A percentile compares a stretch with the other conserved stretches of the same genome.
Evolutionary conservation across 2,329 filamentous ascomycete genomes (phyloP).

Genomic region (Neofusicoccum cordaticola): DNA sequence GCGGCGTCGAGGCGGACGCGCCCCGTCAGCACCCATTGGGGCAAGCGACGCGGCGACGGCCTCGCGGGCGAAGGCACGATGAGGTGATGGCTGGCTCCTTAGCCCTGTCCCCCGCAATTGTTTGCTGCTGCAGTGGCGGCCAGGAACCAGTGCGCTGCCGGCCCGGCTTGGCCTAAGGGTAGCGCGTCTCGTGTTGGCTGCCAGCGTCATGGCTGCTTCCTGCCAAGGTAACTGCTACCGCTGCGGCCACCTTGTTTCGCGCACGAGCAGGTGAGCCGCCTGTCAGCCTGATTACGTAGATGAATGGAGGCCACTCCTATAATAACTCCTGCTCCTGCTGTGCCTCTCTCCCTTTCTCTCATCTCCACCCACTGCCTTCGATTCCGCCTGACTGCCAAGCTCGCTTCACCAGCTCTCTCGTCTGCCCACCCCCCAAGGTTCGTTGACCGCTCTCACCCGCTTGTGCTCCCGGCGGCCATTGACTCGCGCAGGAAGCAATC

Average conservation of each 20-base stretch:
- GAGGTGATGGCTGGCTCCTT: background rate
- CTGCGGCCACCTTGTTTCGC: constrained; percentile 6
- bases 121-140: background rate
- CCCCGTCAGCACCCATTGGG: background rate
- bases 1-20: background rate
- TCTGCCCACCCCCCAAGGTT: background rate
- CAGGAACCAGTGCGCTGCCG: constrained; percentile 7
- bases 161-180: background rate
- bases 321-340: background rate
- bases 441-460: background rate
- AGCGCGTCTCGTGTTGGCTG: constrained; percentile 10
- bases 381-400: background rate
- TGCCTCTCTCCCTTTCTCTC: background rate
- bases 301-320: background rate
- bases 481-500: background rate
- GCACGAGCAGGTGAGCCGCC: background rate
- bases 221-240: constrained; percentile 5
- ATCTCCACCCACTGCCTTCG: background rate
- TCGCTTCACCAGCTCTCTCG: background rate
- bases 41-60: background rate
- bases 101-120: background rate
- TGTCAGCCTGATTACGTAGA: constrained; percentile 6
- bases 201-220: background rate
- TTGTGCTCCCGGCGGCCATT: background rate
- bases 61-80: background rate